Evolutionary conservation across 73 alveolate species (phyloP).

Genomic region (Tetrahymena borealis): DNA sequence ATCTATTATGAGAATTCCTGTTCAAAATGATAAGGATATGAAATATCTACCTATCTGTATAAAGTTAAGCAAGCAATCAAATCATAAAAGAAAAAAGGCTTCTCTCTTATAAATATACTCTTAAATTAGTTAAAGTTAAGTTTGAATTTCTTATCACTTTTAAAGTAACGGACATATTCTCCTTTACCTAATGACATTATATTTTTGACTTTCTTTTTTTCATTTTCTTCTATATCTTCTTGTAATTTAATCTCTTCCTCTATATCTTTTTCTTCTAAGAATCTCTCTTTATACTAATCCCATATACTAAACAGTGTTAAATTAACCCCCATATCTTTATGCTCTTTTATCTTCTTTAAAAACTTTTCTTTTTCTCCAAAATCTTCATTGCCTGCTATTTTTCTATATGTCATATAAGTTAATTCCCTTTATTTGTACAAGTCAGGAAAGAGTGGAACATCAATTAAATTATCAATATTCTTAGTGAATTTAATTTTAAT

Average conservation of each 20-base stretch:
- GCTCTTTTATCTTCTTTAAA: neutral
- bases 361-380: neutral
- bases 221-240: neutral
- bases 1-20: neutral
- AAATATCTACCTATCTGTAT: neutral
- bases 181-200: neutral
- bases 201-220: neutral
- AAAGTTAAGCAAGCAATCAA: neutral
- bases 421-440: neutral
- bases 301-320: neutral
- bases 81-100: neutral
- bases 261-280: neutral
- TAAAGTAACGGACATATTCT: neutral
- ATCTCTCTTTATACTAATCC: neutral
- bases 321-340: neutral
- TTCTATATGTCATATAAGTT: neutral
- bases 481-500: neutral
- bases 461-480: neutral
- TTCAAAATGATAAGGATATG: neutral
- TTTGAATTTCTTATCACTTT: neutral
- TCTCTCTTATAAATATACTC: neutral
- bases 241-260: neutral
- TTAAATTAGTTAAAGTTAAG: neutral
- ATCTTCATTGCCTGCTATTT: neutral
- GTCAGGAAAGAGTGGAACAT: neutral